Evolutionary conservation across 2,329 filamentous ascomycete genomes (phyloP).

Genomic region (Neonectria magnoliae): DNA sequence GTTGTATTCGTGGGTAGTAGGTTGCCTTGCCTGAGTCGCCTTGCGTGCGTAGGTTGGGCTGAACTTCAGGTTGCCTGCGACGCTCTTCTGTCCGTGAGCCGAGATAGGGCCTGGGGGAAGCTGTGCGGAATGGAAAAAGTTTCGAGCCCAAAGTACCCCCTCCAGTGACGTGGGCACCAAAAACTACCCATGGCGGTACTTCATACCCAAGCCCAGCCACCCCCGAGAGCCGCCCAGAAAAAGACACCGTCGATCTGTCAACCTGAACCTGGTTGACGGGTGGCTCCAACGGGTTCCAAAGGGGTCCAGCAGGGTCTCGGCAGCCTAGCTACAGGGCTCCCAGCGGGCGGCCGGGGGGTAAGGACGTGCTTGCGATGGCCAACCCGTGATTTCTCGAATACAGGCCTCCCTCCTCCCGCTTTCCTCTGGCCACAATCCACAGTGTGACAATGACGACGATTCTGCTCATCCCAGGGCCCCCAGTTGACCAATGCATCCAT

Average conservation of each 20-base stretch:
- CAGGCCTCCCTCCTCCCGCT: neutral
- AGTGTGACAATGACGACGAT: neutral
- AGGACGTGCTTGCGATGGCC: neutral
- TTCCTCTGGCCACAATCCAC: slow-evolving; percentile 2
- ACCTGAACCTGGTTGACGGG: slow-evolving; percentile 22
- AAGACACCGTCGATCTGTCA: slow-evolving; percentile 13
- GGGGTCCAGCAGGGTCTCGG: slow-evolving; percentile 7
- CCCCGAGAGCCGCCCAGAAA: neutral
- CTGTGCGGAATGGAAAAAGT: neutral
- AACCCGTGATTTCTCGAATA: neutral
- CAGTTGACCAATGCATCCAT: slow-evolving; percentile 4
- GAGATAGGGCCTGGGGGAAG: neutral
- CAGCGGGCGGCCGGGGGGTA: neutral
- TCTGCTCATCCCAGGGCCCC: slow-evolving; percentile 7
- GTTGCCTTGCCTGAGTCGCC: slow-evolving; percentile 3
- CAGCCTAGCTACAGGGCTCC: neutral
- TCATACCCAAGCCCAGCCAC: neutral
- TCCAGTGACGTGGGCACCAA: neutral
- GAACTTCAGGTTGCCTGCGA: neutral
- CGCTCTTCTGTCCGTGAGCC: too few species aligned
- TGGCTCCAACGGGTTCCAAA: slow-evolving; percentile 9
- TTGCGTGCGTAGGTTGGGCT: slow-evolving; percentile 1
- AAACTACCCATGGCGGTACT: neutral
- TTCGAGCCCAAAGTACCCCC: neutral
- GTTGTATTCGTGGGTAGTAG: neutral